Percentiles rank a stretch among this genome's conserved stretches.
These are phyloP conservation scores for Paracamarosporium sp. DNA, from an alignment of 2,329 filamentous ascomycete species.

Conservation along the genomic window DNA sequence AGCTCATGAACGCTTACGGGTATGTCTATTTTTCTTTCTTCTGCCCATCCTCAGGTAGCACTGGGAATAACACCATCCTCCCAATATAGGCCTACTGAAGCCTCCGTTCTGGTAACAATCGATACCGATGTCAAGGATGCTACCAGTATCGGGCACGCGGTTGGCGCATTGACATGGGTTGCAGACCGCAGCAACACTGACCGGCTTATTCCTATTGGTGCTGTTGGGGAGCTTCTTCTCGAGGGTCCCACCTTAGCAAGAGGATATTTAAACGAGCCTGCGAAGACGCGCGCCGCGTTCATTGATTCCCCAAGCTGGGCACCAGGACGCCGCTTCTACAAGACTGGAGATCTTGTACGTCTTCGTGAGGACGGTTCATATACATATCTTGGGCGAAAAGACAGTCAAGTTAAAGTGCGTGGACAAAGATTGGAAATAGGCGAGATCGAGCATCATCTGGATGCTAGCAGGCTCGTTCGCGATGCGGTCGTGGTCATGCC, in stretches of 20 bases:
- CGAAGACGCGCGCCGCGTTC: slow-evolving; percentile 25
- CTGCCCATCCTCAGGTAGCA: no score
- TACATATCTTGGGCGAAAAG: slow-evolving; percentile 24
- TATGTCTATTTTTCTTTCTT: no score
- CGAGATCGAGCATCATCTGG: slow-evolving; percentile 23
- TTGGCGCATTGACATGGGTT: slow-evolving; percentile 61
- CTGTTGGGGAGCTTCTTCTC: slow-evolving; percentile 58
- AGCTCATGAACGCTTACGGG: slow-evolving; percentile 8
- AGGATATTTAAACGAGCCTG: slow-evolving; percentile 24
- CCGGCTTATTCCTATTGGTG: slow-evolving; percentile 14
- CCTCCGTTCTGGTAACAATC: slow-evolving; percentile 16
- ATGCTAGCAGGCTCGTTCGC: not conserved
- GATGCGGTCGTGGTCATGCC: slow-evolving; percentile 2
- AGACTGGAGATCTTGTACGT: slow-evolving; percentile 28
- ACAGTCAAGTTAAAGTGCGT: slow-evolving; percentile 29
- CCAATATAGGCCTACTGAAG: slow-evolving; percentile 15
- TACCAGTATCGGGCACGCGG: slow-evolving; percentile 51
- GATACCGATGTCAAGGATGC: slow-evolving; percentile 7
- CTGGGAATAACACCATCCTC: no score
- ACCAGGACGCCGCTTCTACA: slow-evolving; percentile 16
- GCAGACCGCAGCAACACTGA: slow-evolving; percentile 6
- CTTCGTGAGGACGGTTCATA: slow-evolving; percentile 22
- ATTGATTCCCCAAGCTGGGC: slow-evolving; percentile 19
- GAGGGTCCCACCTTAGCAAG: slow-evolving; percentile 56
- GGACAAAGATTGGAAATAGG: slow-evolving; percentile 29